phyloP scores from a whole-genome alignment of 108 stramenopile species.

The Stephanodiscus triporus region DNA sequence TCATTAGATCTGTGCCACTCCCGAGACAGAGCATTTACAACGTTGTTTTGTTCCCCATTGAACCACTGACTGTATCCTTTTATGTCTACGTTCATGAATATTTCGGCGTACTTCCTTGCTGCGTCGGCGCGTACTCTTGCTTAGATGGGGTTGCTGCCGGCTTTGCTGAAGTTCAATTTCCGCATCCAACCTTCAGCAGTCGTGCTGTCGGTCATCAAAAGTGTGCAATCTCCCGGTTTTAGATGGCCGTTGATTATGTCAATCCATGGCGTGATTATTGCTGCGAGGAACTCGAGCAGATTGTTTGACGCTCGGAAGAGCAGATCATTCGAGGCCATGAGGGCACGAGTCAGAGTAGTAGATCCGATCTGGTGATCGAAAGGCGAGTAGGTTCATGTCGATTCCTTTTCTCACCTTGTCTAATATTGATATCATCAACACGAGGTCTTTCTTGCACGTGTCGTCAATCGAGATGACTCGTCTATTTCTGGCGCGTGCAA shows the following conservation, averaged over 20 bases:
- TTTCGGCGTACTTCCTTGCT: background rate
- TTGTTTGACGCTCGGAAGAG: slow-evolving; percentile 15
- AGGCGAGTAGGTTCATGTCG: background rate
- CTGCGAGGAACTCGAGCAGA: background rate
- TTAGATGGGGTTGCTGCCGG: slow-evolving; percentile 4
- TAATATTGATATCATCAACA: background rate
- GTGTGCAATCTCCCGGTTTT: background rate
- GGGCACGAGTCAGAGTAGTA: no score
- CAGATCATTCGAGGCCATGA: background rate
- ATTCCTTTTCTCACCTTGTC: background rate
- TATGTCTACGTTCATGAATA: background rate
- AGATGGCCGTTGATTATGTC: background rate
- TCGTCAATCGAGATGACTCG: background rate
- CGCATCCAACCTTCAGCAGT: slow-evolving; percentile 13
- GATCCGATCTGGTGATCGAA: background rate
- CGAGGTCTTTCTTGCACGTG: background rate
- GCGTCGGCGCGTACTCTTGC: slow-evolving; percentile 4
- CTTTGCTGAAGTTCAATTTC: slow-evolving; percentile 24
- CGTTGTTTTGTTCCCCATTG: slow-evolving; percentile 11
- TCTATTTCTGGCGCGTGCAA: background rate
- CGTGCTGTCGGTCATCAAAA: background rate
- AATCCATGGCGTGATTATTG: slow-evolving; percentile 14
- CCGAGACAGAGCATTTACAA: slow-evolving; percentile 7
- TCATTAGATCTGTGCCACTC: background rate
- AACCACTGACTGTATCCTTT: slow-evolving; percentile 30